Base-by-base conservation (phyloP, 805 yeast species). In the Metschnikowia gelsemii region DNA sequence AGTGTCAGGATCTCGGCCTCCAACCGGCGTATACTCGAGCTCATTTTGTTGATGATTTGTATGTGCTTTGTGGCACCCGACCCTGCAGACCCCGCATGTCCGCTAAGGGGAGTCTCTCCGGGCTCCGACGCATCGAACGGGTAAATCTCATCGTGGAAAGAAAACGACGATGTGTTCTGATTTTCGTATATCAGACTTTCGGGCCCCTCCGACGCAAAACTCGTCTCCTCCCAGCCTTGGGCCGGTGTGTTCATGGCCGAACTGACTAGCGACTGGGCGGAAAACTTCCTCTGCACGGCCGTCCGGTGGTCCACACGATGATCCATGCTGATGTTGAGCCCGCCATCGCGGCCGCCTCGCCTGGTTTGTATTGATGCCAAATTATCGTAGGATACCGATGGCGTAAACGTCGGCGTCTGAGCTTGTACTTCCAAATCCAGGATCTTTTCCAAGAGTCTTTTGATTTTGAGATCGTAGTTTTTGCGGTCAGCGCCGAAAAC, bases 1-100 rank as follows among this genome's bases (percentile, higher is more conserved):
- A 81, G 63, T 0, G 85, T 73, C 31, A 78, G 62, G 12, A 89
- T 61, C 56, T 93, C 97, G 20, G 84, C 76, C 58, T 91, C 96
- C 29, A 91, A 67, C 42, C 90, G 73, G 45, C 96, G 75, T 14
- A 91, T 79, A 36, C 81, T 87, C 0, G 86, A 66, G 33, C 90
- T 80, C 72, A 93, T 73, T 54, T 83, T 86, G 47, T 84, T 80
- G 35, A 87, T 76, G 39, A 87, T 59, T 56, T 85, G 96, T 32
- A 82, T 73, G 16, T 64, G 59, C 27, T 51, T 52, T 34, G 55
- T 56, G 27, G 48, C 51, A 7, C 54, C 47, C 3, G 47, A 27
- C 8, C 46, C 47, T n/a, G 49, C 51, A 8, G 30, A 22, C 9
- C 30, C 17, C 21, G 28, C 4, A 39, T 42, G 31, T 42, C 42